Evolutionary conservation across 176 grass and related monocot species (phyloP), one percentile per base, ranked within the genome.

Genomic region (Rhipidocladum racemiflorum): DNA sequence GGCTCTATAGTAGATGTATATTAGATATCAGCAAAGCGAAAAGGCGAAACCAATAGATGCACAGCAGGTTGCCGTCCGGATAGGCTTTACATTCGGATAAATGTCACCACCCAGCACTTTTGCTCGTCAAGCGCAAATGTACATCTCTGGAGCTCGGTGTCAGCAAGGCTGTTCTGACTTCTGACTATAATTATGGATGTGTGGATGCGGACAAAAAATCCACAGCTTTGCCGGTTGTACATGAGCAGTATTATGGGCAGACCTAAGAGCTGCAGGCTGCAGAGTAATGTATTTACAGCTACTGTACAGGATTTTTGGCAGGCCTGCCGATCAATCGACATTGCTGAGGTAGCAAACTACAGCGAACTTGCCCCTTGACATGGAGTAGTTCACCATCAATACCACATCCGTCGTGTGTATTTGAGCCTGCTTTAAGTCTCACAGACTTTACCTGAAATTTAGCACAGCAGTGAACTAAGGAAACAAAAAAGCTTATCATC

Each of bases 301-400:
- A 90, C 35, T 90, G 68, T 90, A 90, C 79, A 87, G 14, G 68
- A 39, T 79, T 79, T 89, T 85, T 88, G 57, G 74, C 83, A 83
- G 85, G 87, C 65, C 87, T 84, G 10, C 97, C 97, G 27, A 99
- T 93, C 68, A 99, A 85, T 83, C 75, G 87, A 54, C 91, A 94
- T 79, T 96, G 97, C 75, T 99, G 91, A 45, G 97, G 97, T 71
- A 96, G 85, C 85, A 99, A 90, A 81, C 68, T 90, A 83, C 97
- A 99, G 50, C 83, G 84, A 62, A 95, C 91, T 74, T 96, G 93
- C 20, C 93, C 97, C 83, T 96, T 93, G 24, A 90, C 85, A 75
- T 59, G 79, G 59, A 93, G 82, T 27, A 99, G 83, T 83, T 99
- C 97, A 10, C 97, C 97, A 39, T 99, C 97, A 73, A 99, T 99